Conservation (phyloP, 1,284 basidiomycete genomes). For the Microbotryum silenes-acaulis region DNA sequence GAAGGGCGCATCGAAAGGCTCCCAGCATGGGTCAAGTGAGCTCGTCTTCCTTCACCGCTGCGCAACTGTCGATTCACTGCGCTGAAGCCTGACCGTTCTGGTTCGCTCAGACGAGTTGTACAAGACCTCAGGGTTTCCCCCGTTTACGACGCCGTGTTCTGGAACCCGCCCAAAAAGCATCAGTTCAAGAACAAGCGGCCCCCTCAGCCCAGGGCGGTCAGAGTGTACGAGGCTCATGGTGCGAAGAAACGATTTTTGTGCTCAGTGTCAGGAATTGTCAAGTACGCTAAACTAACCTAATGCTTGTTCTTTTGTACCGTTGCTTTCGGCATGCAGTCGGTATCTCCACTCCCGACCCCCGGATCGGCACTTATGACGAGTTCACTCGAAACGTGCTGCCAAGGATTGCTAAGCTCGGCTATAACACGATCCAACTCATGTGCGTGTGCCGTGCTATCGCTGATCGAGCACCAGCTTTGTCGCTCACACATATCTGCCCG, state of each 20-base stretch:
- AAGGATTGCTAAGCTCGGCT: conserved; percentile 81
- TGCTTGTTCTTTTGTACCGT: not conserved
- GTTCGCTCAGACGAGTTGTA: conserved; percentile 59
- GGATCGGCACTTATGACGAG: conserved; percentile 92
- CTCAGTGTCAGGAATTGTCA: not conserved
- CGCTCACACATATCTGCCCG: not conserved
- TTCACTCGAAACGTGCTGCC: conserved; percentile 79
- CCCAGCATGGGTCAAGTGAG: conserved; percentile 75
- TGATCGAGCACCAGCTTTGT: conserved; percentile 61
- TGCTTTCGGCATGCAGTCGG: conserved; percentile 53
- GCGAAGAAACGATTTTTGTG: conserved; percentile 14
- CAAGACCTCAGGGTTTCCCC: conserved; percentile 86
- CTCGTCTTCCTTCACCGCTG: not conserved
- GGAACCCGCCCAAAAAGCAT: conserved; percentile 82
- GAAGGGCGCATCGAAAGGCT: conserved; percentile 81
- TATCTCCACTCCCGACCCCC: conserved; percentile 78
- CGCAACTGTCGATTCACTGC: not conserved
- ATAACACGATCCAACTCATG: conserved; percentile 97
- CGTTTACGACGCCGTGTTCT: conserved; percentile 93
- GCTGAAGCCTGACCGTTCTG: not conserved
- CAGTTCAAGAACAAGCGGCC: conserved; percentile 72
- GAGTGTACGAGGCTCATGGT: conserved; percentile 91
- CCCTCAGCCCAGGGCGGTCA: conserved; percentile 59
- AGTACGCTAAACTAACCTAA: not conserved
- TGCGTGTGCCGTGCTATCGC: conserved; percentile 51